A percentile compares a stretch with the other conserved stretches of the same genome.
These are phyloP conservation scores for Dryas drummondii DNA, from an alignment of 306 rosid species.

Conservation along the genomic window DNA sequence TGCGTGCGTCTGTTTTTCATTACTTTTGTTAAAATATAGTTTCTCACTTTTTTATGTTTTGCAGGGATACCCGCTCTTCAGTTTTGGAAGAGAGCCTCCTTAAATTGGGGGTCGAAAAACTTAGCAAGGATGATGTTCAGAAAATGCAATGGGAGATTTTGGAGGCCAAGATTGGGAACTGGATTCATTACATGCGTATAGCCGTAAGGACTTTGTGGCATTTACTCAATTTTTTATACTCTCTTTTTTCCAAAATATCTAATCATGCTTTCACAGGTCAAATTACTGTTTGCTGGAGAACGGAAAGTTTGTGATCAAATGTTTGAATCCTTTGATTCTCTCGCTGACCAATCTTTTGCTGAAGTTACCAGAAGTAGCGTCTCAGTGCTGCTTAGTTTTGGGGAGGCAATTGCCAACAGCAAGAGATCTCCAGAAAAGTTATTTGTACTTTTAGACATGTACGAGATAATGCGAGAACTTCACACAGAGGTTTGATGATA, in stretches of 20 bases:
- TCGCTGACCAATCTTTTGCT: constrained; percentile 83
- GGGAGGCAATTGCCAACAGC: constrained; percentile 96
- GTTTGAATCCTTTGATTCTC: constrained; percentile 83
- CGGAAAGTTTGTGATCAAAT: constrained; percentile 86
- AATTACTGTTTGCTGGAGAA: constrained; percentile 94
- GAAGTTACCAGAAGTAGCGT: constrained; percentile 93
- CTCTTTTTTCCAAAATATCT: constrained; percentile 15
- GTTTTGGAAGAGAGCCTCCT: constrained; percentile 91
- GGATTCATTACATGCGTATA: constrained; percentile 99
- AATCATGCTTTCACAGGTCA: constrained; percentile 60
- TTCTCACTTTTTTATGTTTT: constrained; percentile 18
- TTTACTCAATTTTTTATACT: constrained; percentile 2
- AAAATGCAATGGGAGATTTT: constrained; percentile 96
- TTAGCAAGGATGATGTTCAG: constrained; percentile 94
- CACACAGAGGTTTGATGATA: constrained; percentile 71
- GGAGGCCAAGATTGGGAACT: constrained; percentile 98
- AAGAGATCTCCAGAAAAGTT: constrained; percentile 95
- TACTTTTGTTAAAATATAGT: neutral
- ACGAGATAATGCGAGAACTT: constrained; percentile 96
- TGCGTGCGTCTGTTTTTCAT: neutral
- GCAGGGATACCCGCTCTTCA: constrained; percentile 76
- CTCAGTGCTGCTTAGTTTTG: constrained; percentile 83
- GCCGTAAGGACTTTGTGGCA: constrained; percentile 60
- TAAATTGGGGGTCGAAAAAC: constrained; percentile 93
- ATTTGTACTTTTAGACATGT: constrained; percentile 96